Conservation (phyloP, 805 yeast species). For the Cyberlindnera veronae region DNA sequence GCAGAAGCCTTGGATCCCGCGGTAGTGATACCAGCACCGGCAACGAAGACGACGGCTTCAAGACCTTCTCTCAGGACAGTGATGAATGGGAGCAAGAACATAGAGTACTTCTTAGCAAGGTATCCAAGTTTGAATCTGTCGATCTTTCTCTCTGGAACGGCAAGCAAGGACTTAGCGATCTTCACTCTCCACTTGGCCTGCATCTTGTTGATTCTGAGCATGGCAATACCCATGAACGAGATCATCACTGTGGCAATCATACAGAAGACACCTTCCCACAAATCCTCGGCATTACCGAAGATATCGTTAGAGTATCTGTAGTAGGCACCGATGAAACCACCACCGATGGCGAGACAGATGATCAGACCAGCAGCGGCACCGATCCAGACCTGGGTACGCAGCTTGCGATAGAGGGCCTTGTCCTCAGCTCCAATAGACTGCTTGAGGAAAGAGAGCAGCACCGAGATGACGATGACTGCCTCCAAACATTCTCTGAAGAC, state of each 20-base stretch:
- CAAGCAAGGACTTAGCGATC: slow-evolving; percentile 79
- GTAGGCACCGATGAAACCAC: slow-evolving; percentile 92
- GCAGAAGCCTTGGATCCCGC: slow-evolving; percentile 55
- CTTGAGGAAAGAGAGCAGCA: slow-evolving; percentile 83
- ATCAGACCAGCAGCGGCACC: slow-evolving; percentile 75
- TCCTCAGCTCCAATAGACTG: slow-evolving; percentile 70
- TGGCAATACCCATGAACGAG: slow-evolving; percentile 92
- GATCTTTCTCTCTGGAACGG: slow-evolving; percentile 45
- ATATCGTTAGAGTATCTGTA: slow-evolving; percentile 77
- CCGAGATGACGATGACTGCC: slow-evolving; percentile 89
- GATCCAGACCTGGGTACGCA: slow-evolving; percentile 80
- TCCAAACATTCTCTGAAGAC: slow-evolving; percentile 93
- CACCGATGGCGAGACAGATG: slow-evolving; percentile 81
- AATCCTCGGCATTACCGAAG: slow-evolving; percentile 83
- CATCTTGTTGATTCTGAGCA: slow-evolving; percentile 95
- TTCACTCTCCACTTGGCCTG: slow-evolving; percentile 96
- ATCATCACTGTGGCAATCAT: slow-evolving; percentile 87
- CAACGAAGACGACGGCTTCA: slow-evolving; percentile 93
- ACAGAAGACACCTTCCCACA: slow-evolving; percentile 97
- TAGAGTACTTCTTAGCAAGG: slow-evolving; percentile 68
- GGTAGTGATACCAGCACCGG: slow-evolving; percentile 82
- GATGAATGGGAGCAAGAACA: slow-evolving; percentile 86
- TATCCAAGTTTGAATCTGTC: slow-evolving; percentile 54
- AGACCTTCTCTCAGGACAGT: slow-evolving; percentile 95
- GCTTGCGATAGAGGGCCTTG: slow-evolving; percentile 50